phyloP scores from a whole-genome alignment of 805 yeast species.

The Wickerhamomyces bovis region DNA sequence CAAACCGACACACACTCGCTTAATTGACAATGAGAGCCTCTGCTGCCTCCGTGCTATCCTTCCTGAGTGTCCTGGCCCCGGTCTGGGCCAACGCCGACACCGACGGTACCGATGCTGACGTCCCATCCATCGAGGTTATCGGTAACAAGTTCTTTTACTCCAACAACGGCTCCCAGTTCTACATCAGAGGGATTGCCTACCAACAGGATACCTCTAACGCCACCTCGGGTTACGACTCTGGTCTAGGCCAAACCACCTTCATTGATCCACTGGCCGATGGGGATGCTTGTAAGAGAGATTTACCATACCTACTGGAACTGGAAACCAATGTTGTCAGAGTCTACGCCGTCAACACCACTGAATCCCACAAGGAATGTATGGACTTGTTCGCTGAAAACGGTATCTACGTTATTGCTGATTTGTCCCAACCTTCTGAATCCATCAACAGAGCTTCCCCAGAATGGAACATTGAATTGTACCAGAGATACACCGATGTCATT shows the following conservation, averaged over 20 bases:
- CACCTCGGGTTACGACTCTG: constrained; percentile 15
- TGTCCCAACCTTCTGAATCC: constrained; percentile 68
- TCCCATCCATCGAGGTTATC: constrained; percentile 49
- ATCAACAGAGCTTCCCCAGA: constrained; percentile 64
- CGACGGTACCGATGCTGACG: constrained; percentile 23
- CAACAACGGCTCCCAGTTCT: constrained; percentile 68
- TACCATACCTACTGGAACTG: constrained; percentile 56
- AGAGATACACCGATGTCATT: constrained; percentile 69
- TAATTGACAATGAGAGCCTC: background rate
- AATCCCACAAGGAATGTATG: constrained; percentile 70
- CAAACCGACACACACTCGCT: background rate
- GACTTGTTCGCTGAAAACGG: constrained; percentile 64
- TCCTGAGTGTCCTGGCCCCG: background rate
- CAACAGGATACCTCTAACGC: constrained; percentile 54
- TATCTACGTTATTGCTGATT: constrained; percentile 78
- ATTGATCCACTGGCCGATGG: constrained; percentile 67
- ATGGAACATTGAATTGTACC: constrained; percentile 62
- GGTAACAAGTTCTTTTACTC: constrained; percentile 69
- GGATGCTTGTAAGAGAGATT: constrained; percentile 61
- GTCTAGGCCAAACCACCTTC: constrained; percentile 21
- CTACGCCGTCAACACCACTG: constrained; percentile 64
- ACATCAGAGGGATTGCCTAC: constrained; percentile 70
- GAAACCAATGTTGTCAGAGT: constrained; percentile 68
- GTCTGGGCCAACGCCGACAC: constrained; percentile 19
- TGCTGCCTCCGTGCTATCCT: background rate